Evolutionary conservation across 805 yeast genomes (phyloP), one percentile per base, ranked within the genome.

Genomic region (Cyberlindnera mycetangii): DNA sequence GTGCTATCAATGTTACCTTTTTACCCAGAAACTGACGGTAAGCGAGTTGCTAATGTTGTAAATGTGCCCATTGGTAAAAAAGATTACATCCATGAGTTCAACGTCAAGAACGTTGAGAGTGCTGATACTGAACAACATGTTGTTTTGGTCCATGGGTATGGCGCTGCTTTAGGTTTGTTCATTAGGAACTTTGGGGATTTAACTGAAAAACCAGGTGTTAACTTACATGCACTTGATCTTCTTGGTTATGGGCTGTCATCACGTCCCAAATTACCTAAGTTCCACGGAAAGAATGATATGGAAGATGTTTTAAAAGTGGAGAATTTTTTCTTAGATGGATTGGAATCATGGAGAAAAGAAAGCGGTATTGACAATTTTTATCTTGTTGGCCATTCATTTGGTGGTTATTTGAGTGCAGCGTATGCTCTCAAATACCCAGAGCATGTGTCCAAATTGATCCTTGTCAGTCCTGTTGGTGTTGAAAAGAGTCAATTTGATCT

Each of bases 141-240:
- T 12, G 89, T 89, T 2, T 62, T 87, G 33, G 68, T 88, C 6
- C 96, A 89, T 61, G 96, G 96, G 1, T 88, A 86, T 56, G 95
- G 93, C 4, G 95, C 95, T 0, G 87, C 89, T 2, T 68, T 85
- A 24, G 95, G 92, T 0, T 76, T 86, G 48, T 87, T 83, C 55
- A 71, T 78, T 55, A 78, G 77, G 49, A 86, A 86, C 60, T 74
- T 83, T 52, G 81, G 78, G 47, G 67, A 64, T 1, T 56, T 80
- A 37, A 61, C 74, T 4, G 49, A 67, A 19, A 66, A 74, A 14
- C 79, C 80, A 0, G 85, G 85, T 4, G 69, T 72, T 12, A 70
- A 70, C 40, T 60, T 81, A 36, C 87, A 80, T 60, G 85, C 83
- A 1, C 62, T 79, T 33, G 89, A 81, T 56, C 55, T 79, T 55